Base-by-base conservation (phyloP, 2,329 filamentous ascomycete species). In the Aspergillus carbonarius region DNA sequence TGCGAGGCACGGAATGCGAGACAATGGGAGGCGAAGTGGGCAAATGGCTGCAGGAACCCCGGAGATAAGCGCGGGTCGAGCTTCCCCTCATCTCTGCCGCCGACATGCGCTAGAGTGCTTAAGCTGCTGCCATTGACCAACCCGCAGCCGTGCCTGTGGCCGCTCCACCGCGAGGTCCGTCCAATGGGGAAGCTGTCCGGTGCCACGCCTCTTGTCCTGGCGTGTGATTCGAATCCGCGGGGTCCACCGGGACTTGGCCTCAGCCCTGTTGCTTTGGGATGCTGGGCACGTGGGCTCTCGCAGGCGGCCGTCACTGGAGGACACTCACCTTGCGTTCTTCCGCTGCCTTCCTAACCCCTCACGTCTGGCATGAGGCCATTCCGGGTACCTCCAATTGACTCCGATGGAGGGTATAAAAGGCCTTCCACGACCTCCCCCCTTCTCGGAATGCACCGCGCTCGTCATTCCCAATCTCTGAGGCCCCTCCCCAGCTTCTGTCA, bases 191-290 rank as follows among this genome's bases (percentile, higher is more conserved):
- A 20, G 39, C n/a, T 8, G 8, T 7, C 25, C 51, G 25, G n/a
- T 7, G 32, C 39, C 51, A 54, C 51, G 51, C 51, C 51, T 54
- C 30, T 23, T 6, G n/a, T 17, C 18, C 17, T 23, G 17, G 37
- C 12, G 51, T 44, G 25, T 44, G 39, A 54, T 54, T 54, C 32
- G 51, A 18, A 54, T 40, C 17, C 18, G 12, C 5, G 37, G 7
- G 17, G 5, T 27, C 37, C 51, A 20, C 50, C 37, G 23, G 2
- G 35, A 7, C 15, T 10, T 40, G 20, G 23, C 4, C 27, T 42
- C 48, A 54, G 39, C 51, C 27, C 23, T 20, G 39, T 25, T 37
- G 20, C 39, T 25, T 54, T 54, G 37, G 51, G 51, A 54, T 44
- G 34, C 10, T 18, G 37, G 18, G 51, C 51, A 54, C 51, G 51